Base-by-base conservation (phyloP, 805 yeast species). In the Candida multigemmis region DNA sequence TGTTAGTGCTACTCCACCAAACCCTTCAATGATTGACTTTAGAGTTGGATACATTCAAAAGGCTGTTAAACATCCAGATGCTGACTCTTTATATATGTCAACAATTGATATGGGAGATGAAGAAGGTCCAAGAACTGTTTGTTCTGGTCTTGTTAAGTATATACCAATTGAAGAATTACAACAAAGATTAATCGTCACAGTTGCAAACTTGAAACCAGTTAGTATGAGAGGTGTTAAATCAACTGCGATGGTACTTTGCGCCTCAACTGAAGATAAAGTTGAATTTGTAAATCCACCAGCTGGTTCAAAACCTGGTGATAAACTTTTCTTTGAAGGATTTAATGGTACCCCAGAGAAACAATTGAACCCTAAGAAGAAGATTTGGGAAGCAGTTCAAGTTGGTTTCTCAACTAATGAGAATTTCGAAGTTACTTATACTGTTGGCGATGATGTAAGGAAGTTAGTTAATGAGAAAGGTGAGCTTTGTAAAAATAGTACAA, bases 181-280 rank as follows among this genome's bases (percentile, higher is more conserved):
- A 71, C 74, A 84, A 56, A 79, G 97, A 56, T 72, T 71, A 45
- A 94, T 89, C 26, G 80, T 91, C 24, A 79, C 80, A 31, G 86
- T 91, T 45, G 95, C 96, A 44, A 93, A 93, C 68, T 73, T 91
- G 60, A 91, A 91, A 65, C 98, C 98, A 12, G 98, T 87, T 22
- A 78, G 77, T 48, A 91, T 91, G 99, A 80, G 98, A 64, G 97
- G 98, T 40, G 76, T 91, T 49, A 85, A 85, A 56, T 86, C 96
- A 7, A 64, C 76, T 27, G 99, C 95, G 27, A 91, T 91, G 99
- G 97, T 91, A 25, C 69, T 91, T 42, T 91, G 99, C 68, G 89
- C 86, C 14, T 85, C 96, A 21, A 77, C 66, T 28, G 82, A 71
- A 26, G 62, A 60, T 19, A 56, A 56, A 17, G 96, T 91, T 33